phyloP scores from a whole-genome alignment of 2,329 filamentous ascomycete species.

The Colletotrichum sp. region DNA sequence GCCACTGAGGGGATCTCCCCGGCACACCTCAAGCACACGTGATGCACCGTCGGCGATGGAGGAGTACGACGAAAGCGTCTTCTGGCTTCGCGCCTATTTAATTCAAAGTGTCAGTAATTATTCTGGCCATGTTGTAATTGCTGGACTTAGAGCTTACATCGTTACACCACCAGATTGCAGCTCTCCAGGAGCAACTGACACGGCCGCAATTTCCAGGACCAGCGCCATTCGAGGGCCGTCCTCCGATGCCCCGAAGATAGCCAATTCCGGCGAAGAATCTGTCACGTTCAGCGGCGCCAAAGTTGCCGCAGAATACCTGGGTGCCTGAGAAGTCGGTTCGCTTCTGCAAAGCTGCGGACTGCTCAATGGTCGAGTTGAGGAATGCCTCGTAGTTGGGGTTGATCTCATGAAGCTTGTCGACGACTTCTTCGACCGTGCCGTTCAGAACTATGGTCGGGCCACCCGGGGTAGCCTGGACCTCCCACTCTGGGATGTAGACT shows the following conservation, averaged over 20 bases:
- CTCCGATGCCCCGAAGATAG: background rate
- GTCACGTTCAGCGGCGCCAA: background rate
- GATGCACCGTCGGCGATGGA: background rate
- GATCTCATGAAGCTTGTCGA: background rate
- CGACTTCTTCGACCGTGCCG: background rate
- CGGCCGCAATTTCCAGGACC: background rate
- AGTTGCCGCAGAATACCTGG: background rate
- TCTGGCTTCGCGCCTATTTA: background rate
- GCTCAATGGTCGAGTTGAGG: background rate
- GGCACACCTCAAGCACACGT: background rate
- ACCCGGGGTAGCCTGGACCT: background rate
- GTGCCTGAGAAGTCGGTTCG: background rate
- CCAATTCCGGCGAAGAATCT: background rate
- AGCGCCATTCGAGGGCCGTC: background rate
- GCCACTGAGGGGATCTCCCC: background rate
- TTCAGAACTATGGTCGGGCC: background rate
- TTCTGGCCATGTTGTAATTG: rapidly evolving
- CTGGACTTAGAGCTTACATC: background rate
- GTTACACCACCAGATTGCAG: background rate
- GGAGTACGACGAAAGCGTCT: background rate
- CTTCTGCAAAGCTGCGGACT: background rate
- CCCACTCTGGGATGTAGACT: background rate
- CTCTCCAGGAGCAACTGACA: background rate
- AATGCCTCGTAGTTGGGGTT: background rate
- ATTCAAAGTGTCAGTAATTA: background rate